Percentiles rank a stretch among this genome's conserved stretches.
Conservation (phyloP, 805 yeast species). For the Phaffomyces thermotolerans region DNA sequence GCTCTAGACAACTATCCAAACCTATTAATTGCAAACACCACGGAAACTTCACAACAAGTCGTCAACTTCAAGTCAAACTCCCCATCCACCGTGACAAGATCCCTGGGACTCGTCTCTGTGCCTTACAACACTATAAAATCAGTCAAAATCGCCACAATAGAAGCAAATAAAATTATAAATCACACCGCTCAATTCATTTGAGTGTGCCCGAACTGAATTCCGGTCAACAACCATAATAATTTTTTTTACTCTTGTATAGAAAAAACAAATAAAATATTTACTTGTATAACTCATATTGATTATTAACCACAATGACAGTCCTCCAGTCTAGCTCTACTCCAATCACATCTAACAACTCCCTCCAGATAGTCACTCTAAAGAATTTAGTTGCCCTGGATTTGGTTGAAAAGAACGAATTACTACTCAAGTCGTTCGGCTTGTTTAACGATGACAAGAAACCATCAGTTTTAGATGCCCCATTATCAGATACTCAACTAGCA, state of each 20-base stretch:
- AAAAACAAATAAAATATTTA: background rate
- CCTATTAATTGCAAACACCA: slow-evolving; percentile 16
- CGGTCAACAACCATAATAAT: background rate
- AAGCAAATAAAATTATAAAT: slow-evolving; percentile 14
- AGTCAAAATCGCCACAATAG: slow-evolving; percentile 13
- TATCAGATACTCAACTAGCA: slow-evolving; percentile 10
- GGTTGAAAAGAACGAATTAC: slow-evolving; percentile 19
- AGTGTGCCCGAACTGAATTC: too few relatives aligned
- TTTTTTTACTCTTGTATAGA: background rate
- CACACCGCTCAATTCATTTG: slow-evolving; percentile 13
- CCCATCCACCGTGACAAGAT: background rate
- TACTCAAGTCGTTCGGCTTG: slow-evolving; percentile 16
- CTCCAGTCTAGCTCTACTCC: slow-evolving; percentile 18
- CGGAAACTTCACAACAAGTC: slow-evolving; percentile 8
- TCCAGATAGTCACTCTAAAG: slow-evolving; percentile 22
- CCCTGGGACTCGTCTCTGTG: slow-evolving; percentile 21
- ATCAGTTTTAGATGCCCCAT: background rate
- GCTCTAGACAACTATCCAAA: slow-evolving; percentile 25
- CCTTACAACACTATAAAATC: slow-evolving; percentile 12
- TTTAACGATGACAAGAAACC: slow-evolving; percentile 13
- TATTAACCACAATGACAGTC: slow-evolving; percentile 12
- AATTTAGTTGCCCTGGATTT: slow-evolving; percentile 22
- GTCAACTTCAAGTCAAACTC: slow-evolving; percentile 1
- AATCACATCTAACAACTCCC: slow-evolving; percentile 6
- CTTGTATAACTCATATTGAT: too few relatives aligned